A percentile compares a stretch with the other conserved stretches of the same genome.
Evolutionary conservation across 805 yeast species (phyloP).

Genomic region (Peterozyma toletana): DNA sequence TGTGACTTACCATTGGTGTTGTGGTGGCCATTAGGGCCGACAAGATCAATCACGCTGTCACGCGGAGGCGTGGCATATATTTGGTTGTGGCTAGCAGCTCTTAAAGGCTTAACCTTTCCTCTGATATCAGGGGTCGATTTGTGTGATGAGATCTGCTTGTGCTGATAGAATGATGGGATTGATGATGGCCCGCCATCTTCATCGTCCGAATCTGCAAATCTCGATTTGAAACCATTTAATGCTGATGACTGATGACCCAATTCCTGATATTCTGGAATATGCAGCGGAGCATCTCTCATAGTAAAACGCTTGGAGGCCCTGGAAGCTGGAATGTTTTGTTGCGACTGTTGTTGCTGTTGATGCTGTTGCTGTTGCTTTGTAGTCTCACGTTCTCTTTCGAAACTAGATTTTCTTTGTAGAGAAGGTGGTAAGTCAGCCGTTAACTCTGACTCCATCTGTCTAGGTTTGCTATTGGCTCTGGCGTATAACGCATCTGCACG

Average conservation of each 20-base stretch:
- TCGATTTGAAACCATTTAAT: conserved; percentile 34
- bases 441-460: conserved; percentile 11
- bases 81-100: conserved; percentile 4
- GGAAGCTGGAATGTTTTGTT: conserved; percentile 10
- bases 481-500: conserved; percentile 50
- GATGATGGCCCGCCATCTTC: conserved; percentile 31
- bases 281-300: conserved; percentile 15
- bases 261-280: conserved; percentile 9
- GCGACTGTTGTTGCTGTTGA: conserved; percentile 12
- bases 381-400: conserved; percentile 32
- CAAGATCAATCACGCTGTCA: no score
- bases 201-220: conserved; percentile 60
- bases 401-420: conserved; percentile 44
- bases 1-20: not conserved
- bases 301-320: conserved; percentile 17
- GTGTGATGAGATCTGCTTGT: conserved; percentile 2
- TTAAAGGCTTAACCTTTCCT: not conserved
- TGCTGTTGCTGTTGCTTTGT: conserved; percentile 3
- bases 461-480: conserved; percentile 32
- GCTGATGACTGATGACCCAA: conserved; percentile 8
- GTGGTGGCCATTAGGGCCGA: not conserved
- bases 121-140: not conserved
- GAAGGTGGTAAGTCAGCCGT: conserved; percentile 25
- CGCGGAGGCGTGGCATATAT: no score
- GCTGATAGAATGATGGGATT: conserved; percentile 7